Evolutionary conservation across 73 alveolate genomes (phyloP).

Genomic region (Loxodes magnus): DNA sequence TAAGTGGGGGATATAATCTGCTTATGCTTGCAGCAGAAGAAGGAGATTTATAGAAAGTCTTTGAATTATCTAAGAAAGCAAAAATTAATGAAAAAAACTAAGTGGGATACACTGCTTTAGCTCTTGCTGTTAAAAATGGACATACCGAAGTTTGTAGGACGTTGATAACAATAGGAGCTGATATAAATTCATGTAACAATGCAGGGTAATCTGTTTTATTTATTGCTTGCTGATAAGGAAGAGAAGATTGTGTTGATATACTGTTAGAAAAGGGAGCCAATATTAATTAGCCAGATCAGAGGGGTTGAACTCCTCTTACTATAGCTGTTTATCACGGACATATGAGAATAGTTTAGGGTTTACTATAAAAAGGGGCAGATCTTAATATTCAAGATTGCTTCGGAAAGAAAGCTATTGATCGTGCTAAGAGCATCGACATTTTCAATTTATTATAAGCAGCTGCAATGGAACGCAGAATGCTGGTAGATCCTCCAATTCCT

Average conservation of each 20-base stretch:
- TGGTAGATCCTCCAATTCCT: too few species aligned
- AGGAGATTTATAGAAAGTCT: slow-evolving; percentile 15
- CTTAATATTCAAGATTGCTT: slow-evolving; percentile 16
- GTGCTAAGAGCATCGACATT: slow-evolving; percentile 5
- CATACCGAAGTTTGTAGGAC: slow-evolving; percentile 10
- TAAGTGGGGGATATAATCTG: slow-evolving; percentile 43
- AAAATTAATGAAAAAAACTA: slow-evolving; percentile 28
- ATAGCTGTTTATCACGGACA: slow-evolving; percentile 33
- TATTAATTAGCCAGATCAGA: slow-evolving; percentile 19
- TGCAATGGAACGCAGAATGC: too few species aligned
- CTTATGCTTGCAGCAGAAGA: slow-evolving; percentile 34
- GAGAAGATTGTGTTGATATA: slow-evolving; percentile 10
- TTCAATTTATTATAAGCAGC: too few species aligned
- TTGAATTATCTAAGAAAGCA: slow-evolving; percentile 7
- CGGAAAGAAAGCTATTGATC: slow-evolving; percentile 11
- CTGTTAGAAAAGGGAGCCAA: slow-evolving; percentile 20
- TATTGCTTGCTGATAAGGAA: slow-evolving; percentile 24
- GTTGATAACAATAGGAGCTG: slow-evolving; percentile 27
- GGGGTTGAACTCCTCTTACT: slow-evolving; percentile 56
- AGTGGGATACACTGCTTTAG: slow-evolving; percentile 30
- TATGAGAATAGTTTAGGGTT: slow-evolving; percentile 12
- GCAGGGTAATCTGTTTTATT: slow-evolving; percentile 35
- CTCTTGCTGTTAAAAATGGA: slow-evolving; percentile 21
- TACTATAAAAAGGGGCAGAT: slow-evolving; percentile 27
- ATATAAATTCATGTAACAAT: slow-evolving; percentile 27